Evolutionary conservation across 768 basidiomycete species (phyloP), one percentile per base, ranked within the genome.

Genomic region (Termitomyces bulborhizus): DNA sequence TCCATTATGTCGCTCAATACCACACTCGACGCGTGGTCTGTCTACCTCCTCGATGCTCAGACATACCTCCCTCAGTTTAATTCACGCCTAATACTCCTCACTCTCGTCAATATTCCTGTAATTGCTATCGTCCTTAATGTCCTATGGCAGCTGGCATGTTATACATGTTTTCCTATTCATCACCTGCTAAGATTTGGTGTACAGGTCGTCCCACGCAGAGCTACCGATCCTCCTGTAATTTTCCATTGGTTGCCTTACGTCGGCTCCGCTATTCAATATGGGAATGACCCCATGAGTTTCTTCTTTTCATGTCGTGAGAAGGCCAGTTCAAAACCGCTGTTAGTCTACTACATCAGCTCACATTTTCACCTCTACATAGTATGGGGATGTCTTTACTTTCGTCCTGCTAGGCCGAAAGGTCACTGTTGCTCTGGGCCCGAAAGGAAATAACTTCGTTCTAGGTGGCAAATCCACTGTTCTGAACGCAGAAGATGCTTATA

Each of bases 371-470:
- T 49, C 9, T 21, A 26, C 32, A 18, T 56, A 99, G 97, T 87
- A 98, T 64, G 97, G 97, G 54, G 82, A 97, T 58, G 85, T 98
- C n/a, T 99, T 98, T 76, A 95, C 95, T 1, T 98, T 97, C 72
- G 76, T 94, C 41, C 73, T 99, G 7, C 72, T 98, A 53, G 97
- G 97, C 40, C 84, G 93, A 57, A 85, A 83, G 50, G 83, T 98
- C 61, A 98, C 96, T 2, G 94, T 95, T 50, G 86, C 92, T 3
- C 79, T 98, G 21, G 91, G 94, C 36, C 77, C 93, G 21, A 90
- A 88, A 68, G 97, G 97, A 21, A 96, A 90, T 71, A 93, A 98
- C 73, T 88, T 97, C 62, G 75, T 98, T 47, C 81, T 98, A 21
- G 96, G 97, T 53, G 97, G 97, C 26, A 97, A 94, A 74, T 85